phyloP scores from a whole-genome alignment of 2,329 filamentous ascomycete genomes.

The Aspergillus tamarii region DNA sequence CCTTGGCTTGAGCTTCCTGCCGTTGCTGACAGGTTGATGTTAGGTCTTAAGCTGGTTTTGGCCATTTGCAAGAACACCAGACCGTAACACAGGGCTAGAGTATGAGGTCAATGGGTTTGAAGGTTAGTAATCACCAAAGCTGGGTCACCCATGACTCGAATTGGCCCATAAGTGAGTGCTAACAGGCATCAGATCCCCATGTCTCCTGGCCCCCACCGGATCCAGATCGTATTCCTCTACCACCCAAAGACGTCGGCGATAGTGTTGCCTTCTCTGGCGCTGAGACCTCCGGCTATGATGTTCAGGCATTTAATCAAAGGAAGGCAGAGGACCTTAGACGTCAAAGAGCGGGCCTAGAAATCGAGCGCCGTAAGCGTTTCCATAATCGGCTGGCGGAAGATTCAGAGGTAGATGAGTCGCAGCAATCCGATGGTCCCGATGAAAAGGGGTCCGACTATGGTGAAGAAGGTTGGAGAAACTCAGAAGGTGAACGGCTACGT shows the following conservation, averaged over 20 bases:
- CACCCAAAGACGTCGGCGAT: slow-evolving; percentile 20
- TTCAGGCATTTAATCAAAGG: slow-evolving; percentile 58
- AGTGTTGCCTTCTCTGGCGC: slow-evolving; percentile 29
- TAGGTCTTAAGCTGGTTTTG: slow-evolving; percentile 62
- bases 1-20: neutral
- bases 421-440: slow-evolving; percentile 23
- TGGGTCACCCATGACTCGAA: neutral
- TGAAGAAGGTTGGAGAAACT: slow-evolving; percentile 65
- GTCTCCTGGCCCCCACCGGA: slow-evolving; percentile 53
- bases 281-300: slow-evolving; percentile 40
- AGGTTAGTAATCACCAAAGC: slow-evolving; percentile 38
- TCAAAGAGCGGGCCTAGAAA: slow-evolving; percentile 37
- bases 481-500: slow-evolving; percentile 63
- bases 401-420: slow-evolving; percentile 19
- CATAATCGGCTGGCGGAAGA: slow-evolving; percentile 40
- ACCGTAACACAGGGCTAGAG: slow-evolving; percentile 48
- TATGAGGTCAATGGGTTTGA: slow-evolving; percentile 67
- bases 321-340: slow-evolving; percentile 57
- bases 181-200: slow-evolving; percentile 33
- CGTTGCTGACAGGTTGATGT: neutral
- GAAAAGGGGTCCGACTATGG: slow-evolving; percentile 44
- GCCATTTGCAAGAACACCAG: slow-evolving; percentile 59
- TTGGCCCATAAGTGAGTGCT: neutral
- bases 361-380: slow-evolving; percentile 46
- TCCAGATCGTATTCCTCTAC: slow-evolving; percentile 52